Evolutionary conservation across 2,329 filamentous ascomycete species (phyloP).

Genomic region (Penicillium sp.): DNA sequence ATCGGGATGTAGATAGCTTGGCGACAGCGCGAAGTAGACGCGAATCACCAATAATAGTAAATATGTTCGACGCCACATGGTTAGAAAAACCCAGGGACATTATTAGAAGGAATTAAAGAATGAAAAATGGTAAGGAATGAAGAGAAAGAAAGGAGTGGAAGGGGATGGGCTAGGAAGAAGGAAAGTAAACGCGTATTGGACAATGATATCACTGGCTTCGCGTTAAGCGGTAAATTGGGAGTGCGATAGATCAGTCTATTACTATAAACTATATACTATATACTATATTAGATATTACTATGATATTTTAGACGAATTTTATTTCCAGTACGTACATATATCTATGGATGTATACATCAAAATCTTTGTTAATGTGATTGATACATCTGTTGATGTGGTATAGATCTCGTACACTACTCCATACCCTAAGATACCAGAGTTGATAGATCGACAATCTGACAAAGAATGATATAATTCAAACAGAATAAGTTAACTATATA

Average conservation of each 20-base stretch:
- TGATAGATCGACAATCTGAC: constrained; percentile 1
- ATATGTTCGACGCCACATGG: constrained; percentile 90
- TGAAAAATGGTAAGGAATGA: constrained; percentile 1
- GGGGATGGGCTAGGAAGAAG: constrained; percentile 6
- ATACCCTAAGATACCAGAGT: not conserved
- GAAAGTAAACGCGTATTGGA: constrained; percentile 20
- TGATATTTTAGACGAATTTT: not conserved
- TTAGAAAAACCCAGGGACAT: constrained; percentile 23
- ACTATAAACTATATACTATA: too few species aligned
- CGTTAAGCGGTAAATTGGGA: constrained; percentile 2
- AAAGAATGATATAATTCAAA: not conserved
- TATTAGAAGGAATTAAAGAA: constrained; percentile 15
- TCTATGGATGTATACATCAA: not conserved
- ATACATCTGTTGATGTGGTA: not conserved
- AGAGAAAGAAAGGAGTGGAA: constrained; percentile 7
- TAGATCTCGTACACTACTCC: not conserved
- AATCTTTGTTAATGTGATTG: not conserved
- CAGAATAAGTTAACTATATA: too few species aligned
- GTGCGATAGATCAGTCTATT: not conserved
- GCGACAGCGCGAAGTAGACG: constrained; percentile 88
- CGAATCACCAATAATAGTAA: constrained; percentile 80
- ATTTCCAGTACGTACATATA: too few species aligned
- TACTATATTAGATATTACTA: not conserved
- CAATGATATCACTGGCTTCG: constrained; percentile 27
- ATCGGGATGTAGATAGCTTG: constrained; percentile 96